phyloP scores from a whole-genome alignment of 768 basidiomycete species.

The Crassisporium funariophilum region DNA sequence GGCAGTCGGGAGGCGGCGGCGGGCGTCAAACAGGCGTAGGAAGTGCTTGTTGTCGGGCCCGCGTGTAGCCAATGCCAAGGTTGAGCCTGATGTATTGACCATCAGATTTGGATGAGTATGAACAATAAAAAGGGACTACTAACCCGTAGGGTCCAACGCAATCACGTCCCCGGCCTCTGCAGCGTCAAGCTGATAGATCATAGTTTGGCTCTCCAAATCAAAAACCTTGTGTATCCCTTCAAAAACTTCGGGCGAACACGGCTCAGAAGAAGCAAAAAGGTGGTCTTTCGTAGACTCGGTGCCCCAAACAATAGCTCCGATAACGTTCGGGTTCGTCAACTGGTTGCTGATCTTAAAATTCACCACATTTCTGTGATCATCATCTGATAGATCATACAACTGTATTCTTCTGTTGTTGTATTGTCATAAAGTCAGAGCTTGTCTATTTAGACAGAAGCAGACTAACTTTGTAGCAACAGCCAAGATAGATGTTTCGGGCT shows the following conservation, averaged over 20 bases:
- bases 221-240: slow-evolving; percentile 54
- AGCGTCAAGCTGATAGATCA: slow-evolving; percentile 41
- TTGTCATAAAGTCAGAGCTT: slow-evolving; percentile 11
- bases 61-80: slow-evolving; percentile 37
- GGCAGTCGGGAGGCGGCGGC: slow-evolving; percentile 29
- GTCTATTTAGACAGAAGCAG: slow-evolving; percentile 1
- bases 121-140: slow-evolving; percentile 4
- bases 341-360: slow-evolving; percentile 15
- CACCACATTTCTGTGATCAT: slow-evolving; percentile 6
- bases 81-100: too few relatives aligned
- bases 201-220: slow-evolving; percentile 34
- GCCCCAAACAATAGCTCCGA: slow-evolving; percentile 61
- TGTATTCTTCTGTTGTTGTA: slow-evolving; percentile 23
- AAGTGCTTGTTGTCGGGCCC: slow-evolving; percentile 29
- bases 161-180: slow-evolving; percentile 57
- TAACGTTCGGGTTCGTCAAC: slow-evolving; percentile 23
- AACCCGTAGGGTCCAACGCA: slow-evolving; percentile 48
- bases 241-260: slow-evolving; percentile 23
- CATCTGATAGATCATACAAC: slow-evolving; percentile 17
- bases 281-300: slow-evolving; percentile 33
- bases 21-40: slow-evolving; percentile 57
- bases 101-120: background rate
- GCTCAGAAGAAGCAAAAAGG: slow-evolving; percentile 62
- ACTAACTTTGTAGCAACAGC: slow-evolving; percentile 45
- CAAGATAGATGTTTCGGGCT: slow-evolving; percentile 39